phyloP scores from a whole-genome alignment of 768 basidiomycete species.

The Postia placenta region DNA sequence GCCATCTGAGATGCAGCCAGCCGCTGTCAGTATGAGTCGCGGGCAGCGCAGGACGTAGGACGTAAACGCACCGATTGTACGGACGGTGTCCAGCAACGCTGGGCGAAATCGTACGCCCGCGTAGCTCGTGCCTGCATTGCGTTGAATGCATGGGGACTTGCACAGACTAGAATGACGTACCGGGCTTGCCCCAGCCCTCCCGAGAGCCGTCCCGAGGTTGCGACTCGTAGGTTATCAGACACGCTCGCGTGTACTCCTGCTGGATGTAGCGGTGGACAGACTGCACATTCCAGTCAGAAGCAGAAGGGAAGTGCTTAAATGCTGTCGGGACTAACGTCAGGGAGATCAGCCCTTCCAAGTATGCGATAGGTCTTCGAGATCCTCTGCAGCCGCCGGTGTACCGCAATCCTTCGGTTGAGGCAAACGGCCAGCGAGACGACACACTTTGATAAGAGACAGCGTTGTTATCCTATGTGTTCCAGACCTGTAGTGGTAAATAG shows the following conservation, averaged over 20 bases:
- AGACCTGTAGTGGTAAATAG: background rate
- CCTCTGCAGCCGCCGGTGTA: constrained; percentile 56
- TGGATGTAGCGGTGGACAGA: constrained; percentile 59
- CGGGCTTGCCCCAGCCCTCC: constrained; percentile 72
- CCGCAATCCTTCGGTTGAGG: constrained; percentile 61
- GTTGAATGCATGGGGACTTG: background rate
- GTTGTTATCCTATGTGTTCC: background rate
- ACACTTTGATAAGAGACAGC: constrained; percentile 34
- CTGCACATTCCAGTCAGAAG: constrained; percentile 28
- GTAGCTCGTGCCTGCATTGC: constrained; percentile 46
- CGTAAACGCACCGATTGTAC: constrained; percentile 51
- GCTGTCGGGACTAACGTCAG: constrained; percentile 40
- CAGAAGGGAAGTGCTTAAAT: background rate
- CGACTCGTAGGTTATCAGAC: constrained; percentile 65
- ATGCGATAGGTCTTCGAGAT: constrained; percentile 58
- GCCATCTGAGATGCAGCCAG: constrained; percentile 37
- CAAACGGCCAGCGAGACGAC: constrained; percentile 55
- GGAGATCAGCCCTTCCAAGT: constrained; percentile 49
- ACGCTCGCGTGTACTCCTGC: constrained; percentile 72
- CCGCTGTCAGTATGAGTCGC: background rate
- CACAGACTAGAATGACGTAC: constrained; percentile 27
- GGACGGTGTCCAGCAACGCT: constrained; percentile 64
- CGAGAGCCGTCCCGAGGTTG: constrained; percentile 61
- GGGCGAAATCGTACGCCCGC: constrained; percentile 60
- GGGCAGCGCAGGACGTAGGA: background rate